Evolutionary conservation across 805 yeast genomes (phyloP).

Genomic region (Saccharomycopsis sp.): DNA sequence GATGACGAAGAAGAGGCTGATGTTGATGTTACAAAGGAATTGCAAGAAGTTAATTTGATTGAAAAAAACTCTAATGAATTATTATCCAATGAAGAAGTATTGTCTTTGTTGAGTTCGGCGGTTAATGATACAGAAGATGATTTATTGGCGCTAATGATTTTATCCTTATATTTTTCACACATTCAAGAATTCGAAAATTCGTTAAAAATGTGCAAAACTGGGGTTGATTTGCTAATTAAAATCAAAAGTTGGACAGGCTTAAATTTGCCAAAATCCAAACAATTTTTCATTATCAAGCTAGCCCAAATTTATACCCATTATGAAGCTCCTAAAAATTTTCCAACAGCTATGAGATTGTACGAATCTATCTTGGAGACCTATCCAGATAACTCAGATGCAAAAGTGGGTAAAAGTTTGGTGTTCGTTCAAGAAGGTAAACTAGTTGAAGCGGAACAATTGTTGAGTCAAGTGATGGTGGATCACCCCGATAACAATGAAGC

Average conservation of each 20-base stretch:
- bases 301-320: slow-evolving; percentile 74
- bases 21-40: slow-evolving; percentile 9
- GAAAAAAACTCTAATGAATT: slow-evolving; percentile 20
- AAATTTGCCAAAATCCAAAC: slow-evolving; percentile 39
- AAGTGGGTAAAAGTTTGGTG: slow-evolving; percentile 76
- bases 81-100: slow-evolving; percentile 36
- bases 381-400: slow-evolving; percentile 45
- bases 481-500: slow-evolving; percentile 51
- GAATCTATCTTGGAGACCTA: slow-evolving; percentile 43
- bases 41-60: slow-evolving; percentile 19
- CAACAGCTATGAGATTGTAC: slow-evolving; percentile 62
- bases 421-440: slow-evolving; percentile 54
- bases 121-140: slow-evolving; percentile 35
- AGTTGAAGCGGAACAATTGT: slow-evolving; percentile 40
- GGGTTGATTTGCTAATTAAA: slow-evolving; percentile 44
- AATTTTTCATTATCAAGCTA: slow-evolving; percentile 50
- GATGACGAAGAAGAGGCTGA: slow-evolving; percentile 13
- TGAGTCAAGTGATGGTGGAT: slow-evolving; percentile 39
- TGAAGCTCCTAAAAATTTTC: slow-evolving; percentile 85
- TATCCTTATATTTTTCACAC: slow-evolving; percentile 48
- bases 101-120: slow-evolving; percentile 42
- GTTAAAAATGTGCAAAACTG: slow-evolving; percentile 46
- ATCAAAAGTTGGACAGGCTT: slow-evolving; percentile 37
- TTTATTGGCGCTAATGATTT: slow-evolving; percentile 55
- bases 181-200: slow-evolving; percentile 55